phyloP scores from a whole-genome alignment of 345 rosid species.

The Eucalyptus coolabah region DNA sequence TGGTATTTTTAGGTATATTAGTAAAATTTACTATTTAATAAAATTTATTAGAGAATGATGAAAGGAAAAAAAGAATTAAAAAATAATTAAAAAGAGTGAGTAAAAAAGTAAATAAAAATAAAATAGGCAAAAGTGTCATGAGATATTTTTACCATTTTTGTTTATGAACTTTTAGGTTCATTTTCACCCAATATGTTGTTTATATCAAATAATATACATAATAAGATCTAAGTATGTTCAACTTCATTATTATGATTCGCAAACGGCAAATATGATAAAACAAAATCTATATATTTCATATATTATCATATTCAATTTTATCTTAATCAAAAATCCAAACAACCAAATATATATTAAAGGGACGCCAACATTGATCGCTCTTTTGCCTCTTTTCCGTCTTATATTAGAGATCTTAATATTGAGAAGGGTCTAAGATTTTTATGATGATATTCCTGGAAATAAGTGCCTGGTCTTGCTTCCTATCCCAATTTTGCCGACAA shows the following conservation, averaged over 20 bases:
- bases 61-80: too few species aligned
- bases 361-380: fast-evolving
- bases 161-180: too few species aligned
- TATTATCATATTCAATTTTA: too few species aligned
- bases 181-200: fast-evolving
- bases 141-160: fast-evolving
- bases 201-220: fast-evolving
- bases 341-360: fast-evolving
- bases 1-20: too few species aligned
- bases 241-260: fast-evolving
- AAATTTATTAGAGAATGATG: too few species aligned
- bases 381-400: not conserved
- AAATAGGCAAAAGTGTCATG: fast-evolving
- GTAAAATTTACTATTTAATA: too few species aligned
- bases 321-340: fast-evolving
- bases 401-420: not conserved
- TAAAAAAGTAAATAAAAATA: too few species aligned
- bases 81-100: too few species aligned
- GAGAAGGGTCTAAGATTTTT: not conserved
- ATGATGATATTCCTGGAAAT: not conserved
- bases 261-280: fast-evolving
- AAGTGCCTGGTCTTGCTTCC: too few species aligned
- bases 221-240: too few species aligned
- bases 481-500: too few species aligned
- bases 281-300: too few species aligned